Conservation (phyloP, 116 monocot species). For the Iris pallida region DNA sequence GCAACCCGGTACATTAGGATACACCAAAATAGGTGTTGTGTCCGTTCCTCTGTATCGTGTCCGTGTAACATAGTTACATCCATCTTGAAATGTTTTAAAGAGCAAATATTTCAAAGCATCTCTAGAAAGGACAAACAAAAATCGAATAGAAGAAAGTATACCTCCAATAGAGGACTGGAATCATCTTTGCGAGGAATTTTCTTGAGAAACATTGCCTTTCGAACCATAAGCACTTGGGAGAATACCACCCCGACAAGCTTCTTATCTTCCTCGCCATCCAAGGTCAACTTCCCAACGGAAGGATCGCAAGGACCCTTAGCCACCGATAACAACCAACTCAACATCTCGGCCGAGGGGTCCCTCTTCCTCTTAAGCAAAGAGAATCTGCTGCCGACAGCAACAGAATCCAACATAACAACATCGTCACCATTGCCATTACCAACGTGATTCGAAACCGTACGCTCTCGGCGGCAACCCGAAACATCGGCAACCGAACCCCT, state of each 20-base stretch:
- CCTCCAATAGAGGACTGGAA: not conserved
- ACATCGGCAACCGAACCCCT: not conserved
- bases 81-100: too few relatives aligned
- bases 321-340: conserved; percentile 1
- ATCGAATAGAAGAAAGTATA: not conserved
- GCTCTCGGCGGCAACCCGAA: not conserved
- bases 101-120: not conserved
- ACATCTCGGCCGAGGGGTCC: not conserved
- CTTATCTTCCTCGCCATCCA: not conserved
- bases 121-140: not conserved
- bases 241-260: not conserved
- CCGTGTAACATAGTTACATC: too few relatives aligned
- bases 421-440: not conserved
- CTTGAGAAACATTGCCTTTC: conserved; percentile 3
- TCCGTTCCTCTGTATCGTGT: too few relatives aligned
- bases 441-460: not conserved
- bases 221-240: not conserved
- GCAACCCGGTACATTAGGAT: too few relatives aligned
- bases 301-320: conserved; percentile 10
- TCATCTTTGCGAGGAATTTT: not conserved
- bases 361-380: conserved; percentile 9
- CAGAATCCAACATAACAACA: not conserved
- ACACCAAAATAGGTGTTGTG: too few relatives aligned
- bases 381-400: not conserved
- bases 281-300: not conserved